Percentiles rank a stretch among this genome's conserved stretches.
phyloP scores from a whole-genome alignment of 2,329 filamentous ascomycete genomes.

The Botryotinia globosa region DNA sequence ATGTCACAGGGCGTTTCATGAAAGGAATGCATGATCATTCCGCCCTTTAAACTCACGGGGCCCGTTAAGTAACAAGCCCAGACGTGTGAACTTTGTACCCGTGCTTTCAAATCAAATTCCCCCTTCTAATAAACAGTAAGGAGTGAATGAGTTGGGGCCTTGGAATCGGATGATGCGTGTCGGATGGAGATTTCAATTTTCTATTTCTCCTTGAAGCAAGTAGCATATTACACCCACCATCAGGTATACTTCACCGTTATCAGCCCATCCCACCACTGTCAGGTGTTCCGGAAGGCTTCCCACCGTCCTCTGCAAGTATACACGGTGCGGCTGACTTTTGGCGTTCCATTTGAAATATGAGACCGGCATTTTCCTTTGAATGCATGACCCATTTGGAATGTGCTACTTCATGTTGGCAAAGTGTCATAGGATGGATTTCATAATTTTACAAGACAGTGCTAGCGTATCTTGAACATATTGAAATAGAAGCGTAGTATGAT shows the following conservation, averaged over 20 bases:
- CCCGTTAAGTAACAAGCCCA: not conserved
- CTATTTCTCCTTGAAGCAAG: not conserved
- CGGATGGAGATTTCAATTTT: not conserved
- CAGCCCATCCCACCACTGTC: not conserved
- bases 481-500: not conserved
- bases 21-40: not conserved
- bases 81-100: not conserved
- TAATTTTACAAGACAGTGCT: not conserved
- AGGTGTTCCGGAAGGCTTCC: not conserved
- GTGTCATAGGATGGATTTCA: conserved; percentile 12
- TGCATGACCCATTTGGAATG: not conserved
- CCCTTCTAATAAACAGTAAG: not conserved
- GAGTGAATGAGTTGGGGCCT: not conserved
- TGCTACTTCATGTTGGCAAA: not conserved
- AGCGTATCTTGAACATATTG: not conserved
- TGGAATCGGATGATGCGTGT: not conserved
- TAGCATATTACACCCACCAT: not conserved
- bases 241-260: conserved; percentile 5
- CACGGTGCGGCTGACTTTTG: conserved; percentile 8
- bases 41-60: not conserved
- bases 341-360: not conserved
- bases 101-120: not conserved
- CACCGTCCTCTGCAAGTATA: not conserved
- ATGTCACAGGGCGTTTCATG: not conserved
- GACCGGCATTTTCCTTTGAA: conserved; percentile 4